Base-by-base conservation (phyloP, 2,329 filamentous ascomycete genomes). In the Alternaria arborescens region DNA sequence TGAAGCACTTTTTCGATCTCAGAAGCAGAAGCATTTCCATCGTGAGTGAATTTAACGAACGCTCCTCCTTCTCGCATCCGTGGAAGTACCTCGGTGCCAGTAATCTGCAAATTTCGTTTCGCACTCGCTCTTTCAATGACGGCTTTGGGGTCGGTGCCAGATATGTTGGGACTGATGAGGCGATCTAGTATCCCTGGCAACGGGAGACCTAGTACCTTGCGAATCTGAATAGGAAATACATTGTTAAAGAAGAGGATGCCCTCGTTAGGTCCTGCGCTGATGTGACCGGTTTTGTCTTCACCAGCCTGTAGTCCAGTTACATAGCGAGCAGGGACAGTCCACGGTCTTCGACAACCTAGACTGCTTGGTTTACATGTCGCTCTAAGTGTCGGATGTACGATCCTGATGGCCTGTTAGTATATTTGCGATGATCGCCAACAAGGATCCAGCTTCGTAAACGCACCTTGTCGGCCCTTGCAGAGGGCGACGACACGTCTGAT, bases 211-310 rank as follows among this genome's bases (percentile, higher is more conserved):
- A 88, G 77, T 3, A 88, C 73, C 82, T 88, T 90, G 70, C 86
- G 85, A 34, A 97, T 84, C 69, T 88, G 91, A 28, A 95, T 83
- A 1, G 94, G 94, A 62, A 96, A 96, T 51, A 98, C 85, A 79
- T 95, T 97, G 76, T 97, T 93, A 72, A 98, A 89, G 81, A 96
- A 99, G 7, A 97, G 79, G 46, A 98, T 89, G 0, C 90, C 89
- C 80, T 98, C 92, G 69, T 94, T 91, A 1, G 89, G 81, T 3
- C 83, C 85, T 11, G 91, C 85, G n/a, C 85, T 82, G 68, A 98
- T 97, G 71, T 97, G 93, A 0, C 95, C 94, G 10, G 88, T 88
- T 65, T 91, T 88, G 70, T 91, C 85, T 66, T 88, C 87, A 52
- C 86, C 87, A 11, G 84, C 79, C 59, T 83, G 80, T 2, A 79